Conservation (phyloP, 1,284 basidiomycete genomes). For the Boletellus sp. region DNA sequence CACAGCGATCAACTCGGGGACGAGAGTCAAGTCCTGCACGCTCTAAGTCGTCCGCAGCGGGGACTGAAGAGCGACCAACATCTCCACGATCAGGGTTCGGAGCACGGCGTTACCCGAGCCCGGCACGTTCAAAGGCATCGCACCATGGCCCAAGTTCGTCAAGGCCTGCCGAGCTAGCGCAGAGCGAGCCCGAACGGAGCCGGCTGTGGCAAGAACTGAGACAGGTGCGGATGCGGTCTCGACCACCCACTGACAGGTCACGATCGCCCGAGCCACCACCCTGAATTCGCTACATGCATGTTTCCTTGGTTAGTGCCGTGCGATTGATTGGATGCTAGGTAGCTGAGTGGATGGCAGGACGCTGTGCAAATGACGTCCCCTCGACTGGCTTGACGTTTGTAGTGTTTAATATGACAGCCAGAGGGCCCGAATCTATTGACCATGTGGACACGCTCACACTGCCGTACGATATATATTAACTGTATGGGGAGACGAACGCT, state of each 20-base stretch:
- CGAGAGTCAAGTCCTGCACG: constrained; percentile 40
- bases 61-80: constrained; percentile 31
- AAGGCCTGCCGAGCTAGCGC: constrained; percentile 23
- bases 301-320: constrained; percentile 11
- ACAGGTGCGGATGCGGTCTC: constrained; percentile 47
- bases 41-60: constrained; percentile 32
- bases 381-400: constrained; percentile 5
- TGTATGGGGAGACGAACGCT: constrained; percentile 4
- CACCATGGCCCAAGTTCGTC: constrained; percentile 31
- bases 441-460: constrained; percentile 14
- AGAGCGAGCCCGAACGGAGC: constrained; percentile 39
- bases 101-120: constrained; percentile 27
- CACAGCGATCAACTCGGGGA: constrained; percentile 30
- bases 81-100: constrained; percentile 26
- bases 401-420: constrained; percentile 9
- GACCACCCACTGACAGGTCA: constrained; percentile 42
- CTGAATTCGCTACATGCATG: constrained; percentile 27
- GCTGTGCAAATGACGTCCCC: constrained; percentile 5
- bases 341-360: constrained; percentile 27
- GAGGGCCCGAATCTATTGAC: constrained; percentile 19
- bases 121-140: constrained; percentile 29
- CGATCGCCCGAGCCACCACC: constrained; percentile 37
- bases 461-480: background rate
- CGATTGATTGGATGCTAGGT: constrained; percentile 25
- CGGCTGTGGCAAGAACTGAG: constrained; percentile 59